Conservation (phyloP, 2,329 filamentous ascomycete species). For the Camptophora hylomeconis region DNA sequence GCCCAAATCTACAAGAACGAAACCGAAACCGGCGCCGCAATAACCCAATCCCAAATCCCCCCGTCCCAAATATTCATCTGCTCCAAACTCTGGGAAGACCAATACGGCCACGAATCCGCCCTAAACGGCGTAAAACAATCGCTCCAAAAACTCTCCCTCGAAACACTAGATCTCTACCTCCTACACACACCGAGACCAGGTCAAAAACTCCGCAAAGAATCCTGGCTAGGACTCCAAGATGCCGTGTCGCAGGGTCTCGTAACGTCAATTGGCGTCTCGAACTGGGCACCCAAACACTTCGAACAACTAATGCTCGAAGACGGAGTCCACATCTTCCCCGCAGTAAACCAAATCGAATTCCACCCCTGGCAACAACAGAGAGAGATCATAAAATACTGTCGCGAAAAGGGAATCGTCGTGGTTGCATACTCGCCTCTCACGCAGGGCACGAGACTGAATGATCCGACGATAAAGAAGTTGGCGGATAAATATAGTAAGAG, state of each 20-base stretch:
- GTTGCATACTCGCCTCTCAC: slow-evolving; percentile 16
- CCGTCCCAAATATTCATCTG: slow-evolving; percentile 54
- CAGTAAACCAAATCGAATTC: slow-evolving; percentile 19
- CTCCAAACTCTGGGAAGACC: slow-evolving; percentile 76
- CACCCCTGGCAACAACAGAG: slow-evolving; percentile 19
- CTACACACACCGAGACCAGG: slow-evolving; percentile 52
- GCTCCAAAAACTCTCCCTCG: slow-evolving; percentile 58
- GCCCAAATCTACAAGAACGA: slow-evolving; percentile 62
- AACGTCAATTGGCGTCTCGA: slow-evolving; percentile 10
- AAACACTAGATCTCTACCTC: slow-evolving; percentile 62
- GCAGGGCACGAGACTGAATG: slow-evolving; percentile 15
- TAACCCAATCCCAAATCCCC: slow-evolving; percentile 41
- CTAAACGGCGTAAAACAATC: slow-evolving; percentile 60
- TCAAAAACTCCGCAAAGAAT: slow-evolving; percentile 38
- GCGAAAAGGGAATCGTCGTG: slow-evolving; percentile 14
- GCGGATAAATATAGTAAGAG: slow-evolving; percentile 17
- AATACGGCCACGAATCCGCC: slow-evolving; percentile 41
- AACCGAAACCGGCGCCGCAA: slow-evolving; percentile 48
- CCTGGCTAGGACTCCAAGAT: slow-evolving; percentile 55
- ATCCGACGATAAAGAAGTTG: slow-evolving; percentile 12
- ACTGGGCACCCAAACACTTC: slow-evolving; percentile 11
- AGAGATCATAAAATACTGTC: slow-evolving; percentile 10
- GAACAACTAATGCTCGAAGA: slow-evolving; percentile 9
- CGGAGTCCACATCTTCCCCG: slow-evolving; percentile 9
- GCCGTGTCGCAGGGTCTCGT: slow-evolving; percentile 9